Conservation (phyloP, 2,329 filamentous ascomycete species). For the Xylariales sp. region DNA sequence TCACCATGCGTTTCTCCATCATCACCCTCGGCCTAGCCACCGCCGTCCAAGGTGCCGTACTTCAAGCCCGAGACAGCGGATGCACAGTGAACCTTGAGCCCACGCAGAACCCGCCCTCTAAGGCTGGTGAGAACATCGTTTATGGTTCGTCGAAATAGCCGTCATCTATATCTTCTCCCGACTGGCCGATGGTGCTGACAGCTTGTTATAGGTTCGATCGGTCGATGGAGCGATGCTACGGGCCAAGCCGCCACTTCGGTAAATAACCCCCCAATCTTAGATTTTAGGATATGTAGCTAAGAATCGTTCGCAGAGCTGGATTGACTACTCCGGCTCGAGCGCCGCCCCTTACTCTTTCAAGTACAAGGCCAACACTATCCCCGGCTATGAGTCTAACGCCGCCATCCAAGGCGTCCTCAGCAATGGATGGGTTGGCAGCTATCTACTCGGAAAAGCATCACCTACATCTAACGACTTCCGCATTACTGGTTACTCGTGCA, state of each 20-base stretch:
- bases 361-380: slow-evolving; percentile 28
- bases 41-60: background rate
- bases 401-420: slow-evolving; percentile 4
- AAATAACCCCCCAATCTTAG: background rate
- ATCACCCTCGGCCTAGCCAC: slow-evolving; percentile 17
- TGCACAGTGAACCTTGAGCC: slow-evolving; percentile 21
- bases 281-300: background rate
- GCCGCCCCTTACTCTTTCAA: slow-evolving; percentile 21
- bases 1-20: slow-evolving; percentile 13
- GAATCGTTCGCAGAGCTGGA: slow-evolving; percentile 1
- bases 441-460: background rate
- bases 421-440: slow-evolving; percentile 23
- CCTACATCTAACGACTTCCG: background rate
- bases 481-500: slow-evolving; percentile 20
- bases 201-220: slow-evolving; percentile 6
- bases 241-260: slow-evolving; percentile 3
- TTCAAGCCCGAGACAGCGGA: slow-evolving; percentile 20
- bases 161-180: background rate
- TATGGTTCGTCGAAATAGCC: slow-evolving; percentile 4
- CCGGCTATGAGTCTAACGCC: slow-evolving; percentile 17
- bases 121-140: background rate
- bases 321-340: slow-evolving; percentile 14
- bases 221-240: slow-evolving; percentile 14
- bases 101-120: background rate
- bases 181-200: background rate